A percentile compares a stretch with the other conserved stretches of the same genome.
Conservation (phyloP, 306 rosid species). For the Heteromeles arbutifolia region DNA sequence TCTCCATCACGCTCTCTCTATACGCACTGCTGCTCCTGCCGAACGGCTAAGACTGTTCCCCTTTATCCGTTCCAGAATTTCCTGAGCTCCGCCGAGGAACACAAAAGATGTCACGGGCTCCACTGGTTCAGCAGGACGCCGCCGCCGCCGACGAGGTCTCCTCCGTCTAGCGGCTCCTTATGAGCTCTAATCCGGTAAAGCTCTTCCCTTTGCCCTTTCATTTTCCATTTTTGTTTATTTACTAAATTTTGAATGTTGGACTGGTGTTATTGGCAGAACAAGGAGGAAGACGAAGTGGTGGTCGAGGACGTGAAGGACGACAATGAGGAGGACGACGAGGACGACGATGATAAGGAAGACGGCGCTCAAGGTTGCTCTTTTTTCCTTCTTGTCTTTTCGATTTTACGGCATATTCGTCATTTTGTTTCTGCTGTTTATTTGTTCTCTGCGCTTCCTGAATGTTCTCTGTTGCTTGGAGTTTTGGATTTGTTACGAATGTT, state of each 20-base stretch:
- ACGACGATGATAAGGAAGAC: too few relatives aligned
- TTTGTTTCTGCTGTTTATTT: neutral
- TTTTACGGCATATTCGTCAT: neutral
- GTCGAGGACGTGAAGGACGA: conserved; percentile 76
- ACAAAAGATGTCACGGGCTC: conserved; percentile 65
- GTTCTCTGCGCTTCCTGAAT: neutral
- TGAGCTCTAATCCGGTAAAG: conserved; percentile 36
- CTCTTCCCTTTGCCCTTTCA: neutral
- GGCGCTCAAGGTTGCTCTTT: conserved; percentile 41
- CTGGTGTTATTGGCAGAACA: conserved; percentile 21
- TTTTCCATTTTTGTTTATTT: neutral
- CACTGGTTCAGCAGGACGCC: conserved; percentile 46
- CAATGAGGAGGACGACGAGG: too few relatives aligned
- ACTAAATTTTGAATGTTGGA: neutral
- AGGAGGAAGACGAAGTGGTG: conserved; percentile 43
- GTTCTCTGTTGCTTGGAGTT: neutral
- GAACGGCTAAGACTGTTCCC: neutral
- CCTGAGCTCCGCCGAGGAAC: neutral
- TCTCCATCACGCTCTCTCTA: neutral
- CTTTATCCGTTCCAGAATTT: neutral
- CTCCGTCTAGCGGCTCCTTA: conserved; percentile 29
- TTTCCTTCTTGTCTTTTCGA: neutral
- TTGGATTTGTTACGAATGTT: neutral
- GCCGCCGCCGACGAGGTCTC: conserved; percentile 13
- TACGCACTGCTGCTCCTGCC: neutral